Base-by-base conservation (phyloP, 1,284 basidiomycete genomes). In the Meira nashicola region DNA sequence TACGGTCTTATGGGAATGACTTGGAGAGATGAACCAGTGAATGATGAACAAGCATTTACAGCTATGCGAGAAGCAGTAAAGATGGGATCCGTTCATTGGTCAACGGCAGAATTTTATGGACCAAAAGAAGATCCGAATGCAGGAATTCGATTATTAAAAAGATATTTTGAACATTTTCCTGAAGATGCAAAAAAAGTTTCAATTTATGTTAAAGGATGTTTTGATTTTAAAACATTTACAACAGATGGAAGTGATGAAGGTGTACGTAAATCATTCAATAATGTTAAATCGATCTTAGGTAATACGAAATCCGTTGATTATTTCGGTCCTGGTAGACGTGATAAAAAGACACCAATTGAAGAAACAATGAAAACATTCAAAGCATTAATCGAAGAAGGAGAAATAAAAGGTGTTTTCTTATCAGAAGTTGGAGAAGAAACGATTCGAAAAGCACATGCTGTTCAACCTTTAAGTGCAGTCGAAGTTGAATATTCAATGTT, bases 401-500 rank as follows among this genome's bases (percentile, higher is more conserved):
- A 70, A 2, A 75, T 77, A 54, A 53, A 62, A 14, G 66, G 74
- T 53, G 70, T 77, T 48, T 66, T 63, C 8, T 58, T 77, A 3
- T 71, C 68, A 19, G 73, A 77, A 56, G 61, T 74, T 15, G 67
- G 64, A 3, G 67, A 67, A 7, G 54, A 57, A 2, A 65, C 65
- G 2, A 70, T 77, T 55, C 58, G 68, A n/a, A 48, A 58, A 14
- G 72, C 73, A 0, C 61, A 51, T 39, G 60, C 51, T n/a, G 63
- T 67, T 0, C 63, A 61, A 15, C 68, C 66, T 2, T 63, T 88
- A 62, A 75, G 84, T 1, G 85, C 84, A 3, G 78, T 87, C 23
- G 85, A 88, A 75, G 79, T 86, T 37, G 86, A 87, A 73, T 84
- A 84, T 71, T 85, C 84, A 2, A 85, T 86, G 0, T 87, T 86